Evolutionary conservation across 2,329 filamentous ascomycete genomes (phyloP).

Genomic region (Fusarium bulbicola): DNA sequence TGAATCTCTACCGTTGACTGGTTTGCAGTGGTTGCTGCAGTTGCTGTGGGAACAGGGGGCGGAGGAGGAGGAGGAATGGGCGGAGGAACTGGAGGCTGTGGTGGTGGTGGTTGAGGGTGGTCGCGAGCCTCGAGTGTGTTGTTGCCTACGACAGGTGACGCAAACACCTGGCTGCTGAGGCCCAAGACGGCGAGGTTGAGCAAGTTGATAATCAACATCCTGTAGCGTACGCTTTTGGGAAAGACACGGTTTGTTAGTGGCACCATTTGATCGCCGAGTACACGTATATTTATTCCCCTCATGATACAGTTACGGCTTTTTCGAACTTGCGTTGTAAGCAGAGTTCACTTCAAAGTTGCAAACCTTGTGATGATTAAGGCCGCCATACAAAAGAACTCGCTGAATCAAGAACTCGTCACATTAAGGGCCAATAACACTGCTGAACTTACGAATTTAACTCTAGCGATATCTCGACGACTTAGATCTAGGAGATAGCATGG

Average conservation of each 20-base stretch:
- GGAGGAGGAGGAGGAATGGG: background rate
- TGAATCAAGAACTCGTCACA: fast-evolving
- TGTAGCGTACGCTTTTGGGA: fast-evolving
- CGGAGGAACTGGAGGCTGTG: background rate
- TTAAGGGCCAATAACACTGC: fast-evolving
- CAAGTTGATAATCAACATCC: background rate
- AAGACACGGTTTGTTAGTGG: too few species aligned
- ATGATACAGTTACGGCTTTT: background rate
- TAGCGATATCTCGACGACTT: background rate
- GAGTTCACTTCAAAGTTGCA: background rate
- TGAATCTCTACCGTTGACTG: background rate
- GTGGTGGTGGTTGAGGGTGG: background rate
- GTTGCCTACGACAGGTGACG: background rate
- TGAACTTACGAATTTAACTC: background rate
- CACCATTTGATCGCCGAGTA: background rate
- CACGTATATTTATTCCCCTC: background rate
- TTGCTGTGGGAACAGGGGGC: background rate
- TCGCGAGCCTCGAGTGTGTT: background rate
- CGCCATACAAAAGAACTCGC: background rate
- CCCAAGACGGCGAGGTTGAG: background rate
- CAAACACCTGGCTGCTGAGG: background rate
- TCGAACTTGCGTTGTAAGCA: background rate
- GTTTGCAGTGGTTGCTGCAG: background rate
- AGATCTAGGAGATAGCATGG: too few species aligned
- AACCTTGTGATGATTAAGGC: background rate